Evolutionary conservation across 352 stramenopile genomes (phyloP), one percentile per base, ranked within the genome.

Genomic region (Phytophthora europaea): DNA sequence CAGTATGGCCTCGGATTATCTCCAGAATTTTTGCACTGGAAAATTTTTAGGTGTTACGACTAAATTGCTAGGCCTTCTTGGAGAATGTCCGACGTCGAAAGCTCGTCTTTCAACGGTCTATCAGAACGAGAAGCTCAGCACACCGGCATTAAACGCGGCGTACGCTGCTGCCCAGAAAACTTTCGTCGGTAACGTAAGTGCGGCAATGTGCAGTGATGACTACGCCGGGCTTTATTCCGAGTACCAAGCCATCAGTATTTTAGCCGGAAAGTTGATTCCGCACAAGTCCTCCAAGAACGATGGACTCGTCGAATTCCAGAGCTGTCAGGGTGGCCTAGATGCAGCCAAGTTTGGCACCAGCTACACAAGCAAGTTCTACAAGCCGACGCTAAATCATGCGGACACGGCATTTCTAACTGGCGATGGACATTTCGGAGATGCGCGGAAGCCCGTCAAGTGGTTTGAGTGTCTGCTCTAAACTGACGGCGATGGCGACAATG

Each of bases 391-490:
- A 26, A 83, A 85, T 50, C 79, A 85, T 53, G 33, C 61, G 3
- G 79, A 85, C 61, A 78, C 66, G 13, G 62, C 75, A 2, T 82
- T 85, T 53, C 65, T 72, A 20, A 61, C 67, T 40, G 73, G 72
- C 36, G 79, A 85, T 51, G 75, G 54, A 6, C 60, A 61, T 26
- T 75, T 76, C 47, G 66, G 60, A n/a, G 50, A 68, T 26, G 36
- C 71, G 9, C 53, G 70, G 47, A 81, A 75, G 50, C 70, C 70
- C 4, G 22, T 51, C 3, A 55, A 55, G 12, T 55, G 48, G n/a
- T 55, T 55, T 5, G 48, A 55, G 31, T 55, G 48, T 34, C 4
- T 55, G 48, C 22, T 55, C 5, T 55, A 33, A 31, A 20, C 22
- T 55, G 16, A 7, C 16, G 23, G 43, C 8, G 6, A 10, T 23